Evolutionary conservation across 345 rosid genomes (phyloP), one percentile per base, ranked within the genome.

Genomic region (Eucalyptus tenuipes): DNA sequence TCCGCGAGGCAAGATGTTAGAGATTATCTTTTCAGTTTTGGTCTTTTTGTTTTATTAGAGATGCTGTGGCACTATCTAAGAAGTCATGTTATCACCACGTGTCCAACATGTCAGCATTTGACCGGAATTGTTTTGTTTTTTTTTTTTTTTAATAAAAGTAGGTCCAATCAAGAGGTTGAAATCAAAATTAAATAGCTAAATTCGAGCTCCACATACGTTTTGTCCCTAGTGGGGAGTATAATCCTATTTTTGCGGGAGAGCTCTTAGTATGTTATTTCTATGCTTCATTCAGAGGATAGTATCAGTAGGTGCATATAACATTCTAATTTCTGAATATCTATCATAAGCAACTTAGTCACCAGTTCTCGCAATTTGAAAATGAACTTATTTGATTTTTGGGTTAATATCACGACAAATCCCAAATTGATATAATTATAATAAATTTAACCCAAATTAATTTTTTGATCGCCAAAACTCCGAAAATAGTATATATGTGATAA

Each of bases 391-490:
- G 57, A 52, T 52, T 52, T 52, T 52, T 52, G 18, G 10, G 57
- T 52, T 52, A 52, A 52, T 52, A 52, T 52, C 10, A 52, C 57
- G 2, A 18, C 18, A 52, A 52, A 52, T 52, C 10, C 7, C 24
- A 52, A 52, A 52, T 1, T 3, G 1, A 0, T 52, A 52, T 4
- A 18, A 52, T 52, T 18, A 52, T 52, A 52, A 52, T 2, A 52
- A 52, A 52, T 52, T 52, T 52, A 52, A 2, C 18, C 24, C 17
- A 52, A 52, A 52, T 10, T 52, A 52, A 52, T 52, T 52, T 52
- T 52, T 52, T 52, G 0, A 52, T 0, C 17, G 18, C 24, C 4
- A 52, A 52, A 52, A 52, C 18, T 1, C 10, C 57, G 18, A 52
- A 52, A 52, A 7, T 52, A 52, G 1, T 52, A 52, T 52, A 52